Evolutionary conservation across 306 rosid genomes (phyloP).

Genomic region (Glycine soja): DNA sequence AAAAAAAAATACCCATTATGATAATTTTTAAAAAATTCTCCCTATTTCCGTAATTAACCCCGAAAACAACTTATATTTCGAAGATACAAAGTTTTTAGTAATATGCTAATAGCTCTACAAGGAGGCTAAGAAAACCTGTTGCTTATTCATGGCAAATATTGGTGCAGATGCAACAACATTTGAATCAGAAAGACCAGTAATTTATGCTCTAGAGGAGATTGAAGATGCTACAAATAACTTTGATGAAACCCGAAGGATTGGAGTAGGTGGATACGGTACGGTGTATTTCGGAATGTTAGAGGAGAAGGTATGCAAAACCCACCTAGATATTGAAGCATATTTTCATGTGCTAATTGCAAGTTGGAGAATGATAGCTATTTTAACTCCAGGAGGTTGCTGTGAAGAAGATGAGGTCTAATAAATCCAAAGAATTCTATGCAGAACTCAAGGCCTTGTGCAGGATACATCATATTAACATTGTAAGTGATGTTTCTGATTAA

Average conservation of each 20-base stretch:
- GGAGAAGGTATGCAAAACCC: conserved; percentile 61
- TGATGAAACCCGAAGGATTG: conserved; percentile 67
- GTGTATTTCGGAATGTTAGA: conserved; percentile 76
- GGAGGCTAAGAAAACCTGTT: not conserved
- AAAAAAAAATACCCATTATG: too few relatives aligned
- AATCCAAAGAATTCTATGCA: conserved; percentile 84
- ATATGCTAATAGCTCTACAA: conserved; percentile 8
- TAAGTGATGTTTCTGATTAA: conserved; percentile 44
- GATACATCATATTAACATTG: conserved; percentile 75
- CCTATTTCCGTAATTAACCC: too few relatives aligned
- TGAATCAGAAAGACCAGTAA: conserved; percentile 70
- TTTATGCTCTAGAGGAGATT: conserved; percentile 66
- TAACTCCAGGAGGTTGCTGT: conserved; percentile 79
- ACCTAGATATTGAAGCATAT: conserved; percentile 12
- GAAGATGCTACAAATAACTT: conserved; percentile 74
- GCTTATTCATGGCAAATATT: conserved; percentile 43
- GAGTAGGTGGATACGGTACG: conserved; percentile 83
- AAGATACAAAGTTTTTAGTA: not conserved
- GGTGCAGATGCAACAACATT: conserved; percentile 59
- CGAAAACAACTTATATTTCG: not conserved
- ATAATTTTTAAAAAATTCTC: too few relatives aligned
- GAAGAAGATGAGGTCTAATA: conserved; percentile 83
- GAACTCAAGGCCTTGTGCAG: conserved; percentile 81
- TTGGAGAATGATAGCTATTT: conserved; percentile 38
- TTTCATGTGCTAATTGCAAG: conserved; percentile 20